Conservation (phyloP, 805 yeast species). For the Wickerhamomyces kurtzmanii region DNA sequence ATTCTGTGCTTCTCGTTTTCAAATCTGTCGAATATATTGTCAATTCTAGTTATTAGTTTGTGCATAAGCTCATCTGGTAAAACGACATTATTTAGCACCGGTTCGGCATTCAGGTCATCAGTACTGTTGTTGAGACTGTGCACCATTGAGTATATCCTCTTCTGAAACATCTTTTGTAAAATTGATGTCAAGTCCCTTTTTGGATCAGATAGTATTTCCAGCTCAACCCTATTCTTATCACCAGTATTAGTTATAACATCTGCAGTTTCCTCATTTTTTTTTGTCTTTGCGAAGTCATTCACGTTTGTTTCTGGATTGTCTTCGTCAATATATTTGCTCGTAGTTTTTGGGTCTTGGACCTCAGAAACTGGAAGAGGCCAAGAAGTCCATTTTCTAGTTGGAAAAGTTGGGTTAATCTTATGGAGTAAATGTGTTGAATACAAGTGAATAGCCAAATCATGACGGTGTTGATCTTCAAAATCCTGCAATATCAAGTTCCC, state of each 20-base stretch:
- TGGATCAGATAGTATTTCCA: too few species aligned
- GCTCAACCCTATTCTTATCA: too few species aligned
- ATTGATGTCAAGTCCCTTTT: too few species aligned
- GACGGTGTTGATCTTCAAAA: slow-evolving; percentile 39
- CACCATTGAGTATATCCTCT: too few species aligned
- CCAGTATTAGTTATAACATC: background rate
- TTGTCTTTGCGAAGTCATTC: slow-evolving; percentile 2
- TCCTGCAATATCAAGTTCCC: slow-evolving; percentile 22
- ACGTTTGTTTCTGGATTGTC: slow-evolving; percentile 1
- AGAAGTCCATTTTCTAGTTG: slow-evolving; percentile 34
- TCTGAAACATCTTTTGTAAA: too few species aligned
- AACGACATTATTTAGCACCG: too few species aligned
- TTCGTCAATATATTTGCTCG: slow-evolving; percentile 18
- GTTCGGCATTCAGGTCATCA: too few species aligned
- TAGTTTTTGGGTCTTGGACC: slow-evolving; percentile 27
- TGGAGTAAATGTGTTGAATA: slow-evolving; percentile 44
- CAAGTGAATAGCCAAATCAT: slow-evolving; percentile 55
- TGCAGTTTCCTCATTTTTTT: slow-evolving; percentile 1
- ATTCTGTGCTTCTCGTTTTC: too few species aligned
- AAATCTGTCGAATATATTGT: too few species aligned
- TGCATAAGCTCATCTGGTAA: too few species aligned
- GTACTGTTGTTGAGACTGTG: too few species aligned
- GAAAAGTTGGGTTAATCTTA: slow-evolving; percentile 23
- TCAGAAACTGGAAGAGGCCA: slow-evolving; percentile 44
- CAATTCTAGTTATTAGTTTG: too few species aligned